These are phyloP conservation scores for Lobulomyces angularis DNA, from an alignment of 192 early-diverging fungal species.

Conservation along the genomic window DNA sequence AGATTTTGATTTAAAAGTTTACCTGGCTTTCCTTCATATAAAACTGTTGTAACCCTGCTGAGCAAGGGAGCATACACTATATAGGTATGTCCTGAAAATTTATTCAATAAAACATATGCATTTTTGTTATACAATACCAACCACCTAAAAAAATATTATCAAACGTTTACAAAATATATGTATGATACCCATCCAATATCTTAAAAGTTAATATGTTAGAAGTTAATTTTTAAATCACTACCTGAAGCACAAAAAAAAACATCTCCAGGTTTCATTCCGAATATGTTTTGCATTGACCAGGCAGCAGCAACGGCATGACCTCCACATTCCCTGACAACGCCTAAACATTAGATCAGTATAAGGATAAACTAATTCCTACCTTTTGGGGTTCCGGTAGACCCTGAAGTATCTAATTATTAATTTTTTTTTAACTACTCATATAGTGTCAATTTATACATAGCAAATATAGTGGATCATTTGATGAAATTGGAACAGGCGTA, in stretches of 20 bases:
- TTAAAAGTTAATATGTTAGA: no score
- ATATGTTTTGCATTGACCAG: conserved; percentile 60
- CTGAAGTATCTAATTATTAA: conserved; percentile 14
- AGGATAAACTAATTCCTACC: conserved; percentile 16
- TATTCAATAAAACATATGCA: no score
- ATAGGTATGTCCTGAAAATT: conserved; percentile 68
- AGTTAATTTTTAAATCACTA: no score
- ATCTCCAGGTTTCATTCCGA: conserved; percentile 60
- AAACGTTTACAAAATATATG: neutral
- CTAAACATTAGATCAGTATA: conserved; percentile 7
- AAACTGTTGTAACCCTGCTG: conserved; percentile 59
- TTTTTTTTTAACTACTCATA: neutral
- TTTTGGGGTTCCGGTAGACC: conserved; percentile 66
- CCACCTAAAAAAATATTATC: conserved; percentile 46
- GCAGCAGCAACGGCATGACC: conserved; percentile 61
- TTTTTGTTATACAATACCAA: no score
- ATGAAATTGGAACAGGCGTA: conserved; percentile 43
- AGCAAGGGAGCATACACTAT: conserved; percentile 71
- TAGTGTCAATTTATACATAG: conserved; percentile 66
- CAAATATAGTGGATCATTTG: conserved; percentile 66
- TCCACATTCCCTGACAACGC: conserved; percentile 32
- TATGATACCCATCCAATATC: conserved; percentile 49
- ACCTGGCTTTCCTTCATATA: conserved; percentile 78
- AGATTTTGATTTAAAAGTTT: no score
- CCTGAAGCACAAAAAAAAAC: conserved; percentile 66